Evolutionary conservation across 2,329 filamentous ascomycete genomes (phyloP).

Genomic region (Diaporthe batatas): DNA sequence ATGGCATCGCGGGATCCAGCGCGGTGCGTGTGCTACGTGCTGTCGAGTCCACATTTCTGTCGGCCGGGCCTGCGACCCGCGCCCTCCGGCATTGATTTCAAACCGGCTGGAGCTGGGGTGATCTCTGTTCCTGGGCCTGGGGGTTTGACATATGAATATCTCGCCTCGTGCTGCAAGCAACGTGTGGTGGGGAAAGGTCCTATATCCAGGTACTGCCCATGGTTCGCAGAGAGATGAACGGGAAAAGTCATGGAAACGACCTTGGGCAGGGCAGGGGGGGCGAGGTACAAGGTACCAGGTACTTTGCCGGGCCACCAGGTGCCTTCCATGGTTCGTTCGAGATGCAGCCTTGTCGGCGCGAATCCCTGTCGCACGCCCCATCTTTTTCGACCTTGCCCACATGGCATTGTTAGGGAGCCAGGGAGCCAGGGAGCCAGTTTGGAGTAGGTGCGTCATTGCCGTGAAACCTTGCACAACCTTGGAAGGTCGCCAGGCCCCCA

Average conservation of each 20-base stretch:
- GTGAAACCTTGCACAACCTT: conserved; percentile 37
- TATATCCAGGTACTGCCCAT: neutral
- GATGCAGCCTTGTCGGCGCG: conserved; percentile 41
- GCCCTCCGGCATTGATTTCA: conserved; percentile 17
- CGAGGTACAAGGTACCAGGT: conserved; percentile 38
- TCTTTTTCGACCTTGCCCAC: conserved; percentile 37
- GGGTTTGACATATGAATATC: conserved; percentile 22
- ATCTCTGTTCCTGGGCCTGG: neutral
- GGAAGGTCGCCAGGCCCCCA: conserved; percentile 29
- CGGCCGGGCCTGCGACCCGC: conserved; percentile 7
- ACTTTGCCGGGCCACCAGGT: conserved; percentile 7
- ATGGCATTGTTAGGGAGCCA: conserved; percentile 38
- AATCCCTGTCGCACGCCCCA: conserved; percentile 40
- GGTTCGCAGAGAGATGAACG: conserved; percentile 28
- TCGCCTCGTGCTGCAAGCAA: conserved; percentile 18
- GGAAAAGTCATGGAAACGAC: conserved; percentile 29
- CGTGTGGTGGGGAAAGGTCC: conserved; percentile 13
- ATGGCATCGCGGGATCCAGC: conserved; percentile 23
- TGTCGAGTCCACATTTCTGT: neutral
- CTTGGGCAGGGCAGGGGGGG: conserved; percentile 18
- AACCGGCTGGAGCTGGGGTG: neutral
- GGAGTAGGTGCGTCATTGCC: conserved; percentile 39
- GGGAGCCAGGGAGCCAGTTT: conserved; percentile 40
- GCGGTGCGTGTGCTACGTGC: conserved; percentile 1
- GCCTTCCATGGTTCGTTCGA: conserved; percentile 35